phyloP scores from a whole-genome alignment of 2,329 filamentous ascomycete species.

The Triangularia setosa region DNA sequence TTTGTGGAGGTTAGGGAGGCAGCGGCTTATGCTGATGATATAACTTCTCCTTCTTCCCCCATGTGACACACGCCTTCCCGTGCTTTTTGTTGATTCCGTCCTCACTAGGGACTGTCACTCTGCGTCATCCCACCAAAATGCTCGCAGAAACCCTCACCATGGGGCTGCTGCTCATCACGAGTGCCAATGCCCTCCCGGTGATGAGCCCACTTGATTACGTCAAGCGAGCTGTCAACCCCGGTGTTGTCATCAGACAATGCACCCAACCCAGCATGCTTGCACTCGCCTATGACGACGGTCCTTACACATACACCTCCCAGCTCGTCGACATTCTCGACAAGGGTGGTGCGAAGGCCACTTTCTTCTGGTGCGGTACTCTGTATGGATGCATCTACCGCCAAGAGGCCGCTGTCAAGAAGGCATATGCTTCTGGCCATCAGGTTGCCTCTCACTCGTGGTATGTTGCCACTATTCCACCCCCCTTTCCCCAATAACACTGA shows the following conservation, averaged over 20 bases:
- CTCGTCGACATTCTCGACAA: slow-evolving; percentile 49
- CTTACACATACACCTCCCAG: slow-evolving; percentile 45
- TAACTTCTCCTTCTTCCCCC: not conserved
- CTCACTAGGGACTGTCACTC: not conserved
- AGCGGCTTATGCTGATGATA: not conserved
- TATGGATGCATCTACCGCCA: slow-evolving; percentile 51
- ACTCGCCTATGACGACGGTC: slow-evolving; percentile 53
- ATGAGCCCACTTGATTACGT: slow-evolving; percentile 38
- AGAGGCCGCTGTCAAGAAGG: slow-evolving; percentile 49
- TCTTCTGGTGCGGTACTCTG: slow-evolving; percentile 50
- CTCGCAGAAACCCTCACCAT: slow-evolving; percentile 16
- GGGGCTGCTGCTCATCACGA: slow-evolving; percentile 19
- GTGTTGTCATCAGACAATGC: slow-evolving; percentile 44
- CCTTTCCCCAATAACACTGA: not conserved
- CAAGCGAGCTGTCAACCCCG: slow-evolving; percentile 38
- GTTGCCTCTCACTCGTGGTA: slow-evolving; percentile 52
- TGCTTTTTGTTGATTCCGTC: not conserved
- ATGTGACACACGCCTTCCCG: not conserved
- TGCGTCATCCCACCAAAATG: slow-evolving; percentile 10
- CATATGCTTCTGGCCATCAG: slow-evolving; percentile 49
- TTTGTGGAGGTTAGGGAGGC: not conserved
- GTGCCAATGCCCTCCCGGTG: slow-evolving; percentile 16
- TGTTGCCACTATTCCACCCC: not conserved
- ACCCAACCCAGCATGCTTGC: slow-evolving; percentile 42
- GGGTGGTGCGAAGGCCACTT: slow-evolving; percentile 49